phyloP scores from a whole-genome alignment of 1,284 basidiomycete genomes.

The Malassezia globosa region DNA sequence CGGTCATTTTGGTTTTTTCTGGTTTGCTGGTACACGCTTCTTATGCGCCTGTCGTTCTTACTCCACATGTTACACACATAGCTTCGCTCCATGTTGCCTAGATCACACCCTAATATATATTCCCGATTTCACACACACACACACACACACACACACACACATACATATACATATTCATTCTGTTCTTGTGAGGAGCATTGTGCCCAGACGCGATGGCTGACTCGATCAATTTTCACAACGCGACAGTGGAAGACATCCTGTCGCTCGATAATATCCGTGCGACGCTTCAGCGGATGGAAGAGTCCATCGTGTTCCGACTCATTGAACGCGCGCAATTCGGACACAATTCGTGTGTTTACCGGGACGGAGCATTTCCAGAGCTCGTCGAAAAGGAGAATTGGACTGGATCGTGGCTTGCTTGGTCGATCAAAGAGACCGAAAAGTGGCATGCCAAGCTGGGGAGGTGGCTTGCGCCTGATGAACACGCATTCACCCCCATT shows the following conservation, averaged over 20 bases:
- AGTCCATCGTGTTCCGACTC: slow-evolving; percentile 86
- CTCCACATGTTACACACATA: neutral
- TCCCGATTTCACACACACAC: too few relatives aligned
- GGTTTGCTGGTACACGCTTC: too few relatives aligned
- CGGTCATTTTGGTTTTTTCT: too few relatives aligned
- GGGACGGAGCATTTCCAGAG: slow-evolving; percentile 60
- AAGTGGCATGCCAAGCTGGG: slow-evolving; percentile 60
- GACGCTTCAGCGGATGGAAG: slow-evolving; percentile 78
- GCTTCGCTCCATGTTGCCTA: too few relatives aligned
- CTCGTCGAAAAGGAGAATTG: slow-evolving; percentile 60
- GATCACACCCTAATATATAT: too few relatives aligned
- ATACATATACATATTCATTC: too few relatives aligned
- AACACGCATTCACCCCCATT: slow-evolving; percentile 77
- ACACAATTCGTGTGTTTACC: slow-evolving; percentile 82
- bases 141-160: too few relatives aligned
- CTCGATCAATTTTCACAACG: slow-evolving; percentile 33
- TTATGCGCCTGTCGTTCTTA: too few relatives aligned
- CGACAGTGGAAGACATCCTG: slow-evolving; percentile 51
- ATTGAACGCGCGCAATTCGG: slow-evolving; percentile 97
- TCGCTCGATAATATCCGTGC: slow-evolving; percentile 74
- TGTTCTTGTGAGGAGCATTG: too few relatives aligned
- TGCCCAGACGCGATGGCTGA: slow-evolving; percentile 8
- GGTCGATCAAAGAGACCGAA: slow-evolving; percentile 93
- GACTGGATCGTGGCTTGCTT: slow-evolving; percentile 80
- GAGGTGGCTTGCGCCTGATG: slow-evolving; percentile 59